Evolutionary conservation across 202 grass and related monocot species (phyloP).

Genomic region (Elaeis oleifera): DNA sequence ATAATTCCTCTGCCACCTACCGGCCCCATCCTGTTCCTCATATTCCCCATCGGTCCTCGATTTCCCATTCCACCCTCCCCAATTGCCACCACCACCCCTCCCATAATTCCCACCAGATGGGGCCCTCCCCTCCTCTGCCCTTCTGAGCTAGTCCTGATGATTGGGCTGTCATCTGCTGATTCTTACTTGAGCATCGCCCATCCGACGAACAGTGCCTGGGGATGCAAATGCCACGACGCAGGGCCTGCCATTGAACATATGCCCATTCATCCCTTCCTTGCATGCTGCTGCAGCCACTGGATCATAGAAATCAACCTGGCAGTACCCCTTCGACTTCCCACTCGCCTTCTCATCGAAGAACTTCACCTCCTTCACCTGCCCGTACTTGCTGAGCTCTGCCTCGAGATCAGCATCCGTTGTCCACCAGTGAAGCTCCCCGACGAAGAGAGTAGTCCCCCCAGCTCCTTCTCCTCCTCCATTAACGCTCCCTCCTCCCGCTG

Average conservation of each 20-base stretch:
- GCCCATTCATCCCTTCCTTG: constrained; percentile 64
- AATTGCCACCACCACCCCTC: constrained; percentile 39
- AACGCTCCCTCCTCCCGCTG: constrained; percentile 12
- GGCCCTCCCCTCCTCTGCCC: constrained; percentile 31
- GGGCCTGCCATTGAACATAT: constrained; percentile 47
- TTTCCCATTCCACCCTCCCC: constrained; percentile 21
- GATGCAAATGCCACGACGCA: constrained; percentile 60
- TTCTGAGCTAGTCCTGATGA: constrained; percentile 25
- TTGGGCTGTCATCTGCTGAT: constrained; percentile 41
- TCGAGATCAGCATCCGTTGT: constrained; percentile 70
- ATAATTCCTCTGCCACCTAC: neutral
- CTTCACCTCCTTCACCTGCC: constrained; percentile 54
- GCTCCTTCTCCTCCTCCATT: constrained; percentile 32
- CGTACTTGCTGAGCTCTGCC: constrained; percentile 55
- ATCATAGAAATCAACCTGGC: constrained; percentile 68
- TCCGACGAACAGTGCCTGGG: constrained; percentile 33
- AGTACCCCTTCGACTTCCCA: constrained; percentile 75
- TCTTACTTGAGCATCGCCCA: constrained; percentile 70
- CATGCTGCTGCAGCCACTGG: constrained; percentile 29
- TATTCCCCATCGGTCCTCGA: constrained; percentile 7
- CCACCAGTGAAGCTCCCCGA: constrained; percentile 76
- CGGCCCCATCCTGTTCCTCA: neutral
- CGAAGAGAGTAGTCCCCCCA: constrained; percentile 54
- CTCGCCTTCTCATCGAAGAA: constrained; percentile 79
- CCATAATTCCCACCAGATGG: constrained; percentile 47